These are phyloP conservation scores for Panicum hallii DNA, from an alignment of 202 grass and related monocot genomes.

Conservation along the genomic window DNA sequence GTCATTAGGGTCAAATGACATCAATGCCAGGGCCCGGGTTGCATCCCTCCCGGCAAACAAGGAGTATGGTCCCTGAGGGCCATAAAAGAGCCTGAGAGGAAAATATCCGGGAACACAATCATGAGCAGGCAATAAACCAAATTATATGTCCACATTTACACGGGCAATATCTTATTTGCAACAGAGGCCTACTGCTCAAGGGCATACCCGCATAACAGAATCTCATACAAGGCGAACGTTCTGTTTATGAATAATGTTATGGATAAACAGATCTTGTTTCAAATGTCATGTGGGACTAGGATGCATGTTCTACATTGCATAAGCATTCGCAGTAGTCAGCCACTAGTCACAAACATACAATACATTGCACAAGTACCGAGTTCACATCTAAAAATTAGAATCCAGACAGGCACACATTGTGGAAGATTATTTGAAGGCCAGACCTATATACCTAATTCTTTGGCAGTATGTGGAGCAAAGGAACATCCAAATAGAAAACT, in stretches of 20 bases:
- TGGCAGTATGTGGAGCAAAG: conserved; percentile 42
- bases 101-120: conserved; percentile 37
- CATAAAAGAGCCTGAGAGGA: conserved; percentile 83
- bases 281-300: not conserved
- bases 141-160: conserved; percentile 30
- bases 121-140: conserved; percentile 21
- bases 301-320: conserved; percentile 22
- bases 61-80: conserved; percentile 83
- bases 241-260: not conserved
- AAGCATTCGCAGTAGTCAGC: not conserved
- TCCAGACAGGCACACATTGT: not conserved
- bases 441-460: conserved; percentile 44
- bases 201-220: not conserved
- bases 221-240: conserved; percentile 1
- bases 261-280: not conserved
- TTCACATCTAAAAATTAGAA: conserved; percentile 23
- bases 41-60: conserved; percentile 91
- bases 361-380: conserved; percentile 27
- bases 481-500: conserved; percentile 35
- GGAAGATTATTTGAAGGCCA: conserved; percentile 20
- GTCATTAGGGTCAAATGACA: conserved; percentile 95
- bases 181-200: not conserved
- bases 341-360: not conserved
- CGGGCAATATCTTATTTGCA: conserved; percentile 11
- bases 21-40: conserved; percentile 86